Conservation (phyloP, 176 grass and related monocot genomes). For the Triticum aestivum region IWGSC_CS_RefSeq_v2.1 NC_057802.1:555619446-555619945, state of each 20-base stretch:
- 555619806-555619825: not conserved
- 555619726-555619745: not conserved
- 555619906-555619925: not conserved
- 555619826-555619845: not conserved
- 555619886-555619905: not conserved
- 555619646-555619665: slow-evolving; percentile 7
- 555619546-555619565: not conserved
- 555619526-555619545: not conserved
- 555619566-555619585: not conserved
- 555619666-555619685: not conserved
- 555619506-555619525: not conserved
- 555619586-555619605: not conserved
- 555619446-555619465: not conserved
- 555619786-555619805: not conserved
- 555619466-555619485: not conserved
- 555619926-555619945: not conserved
- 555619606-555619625: not conserved
- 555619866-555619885: not conserved
- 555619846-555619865: not conserved
- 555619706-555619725: slow-evolving; percentile 5
- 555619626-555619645: slow-evolving; percentile 5
- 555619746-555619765: not conserved
- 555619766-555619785: not conserved
- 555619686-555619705: not conserved
- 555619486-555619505: not conserved